Evolutionary conservation across 164 flowering plant genomes (phyloP).

Genomic region (Euptelea pleiosperma): DNA sequence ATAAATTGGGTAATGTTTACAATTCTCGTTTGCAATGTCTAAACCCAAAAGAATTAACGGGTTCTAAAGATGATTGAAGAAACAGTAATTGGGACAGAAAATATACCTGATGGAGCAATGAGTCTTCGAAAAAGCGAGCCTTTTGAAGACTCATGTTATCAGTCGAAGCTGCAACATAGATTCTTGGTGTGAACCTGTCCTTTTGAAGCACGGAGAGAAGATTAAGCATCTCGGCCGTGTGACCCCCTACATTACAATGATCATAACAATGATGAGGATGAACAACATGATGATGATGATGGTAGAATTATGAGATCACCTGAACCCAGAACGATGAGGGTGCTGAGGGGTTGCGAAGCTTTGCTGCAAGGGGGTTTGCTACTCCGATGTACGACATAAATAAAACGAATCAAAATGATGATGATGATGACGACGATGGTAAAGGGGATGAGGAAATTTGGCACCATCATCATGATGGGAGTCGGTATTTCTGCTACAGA

Average conservation of each 20-base stretch:
- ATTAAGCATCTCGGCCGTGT: slow-evolving; percentile 98
- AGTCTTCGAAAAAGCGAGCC: slow-evolving; percentile 65
- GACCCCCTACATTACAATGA: slow-evolving; percentile 61
- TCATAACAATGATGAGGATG: slow-evolving; percentile 1
- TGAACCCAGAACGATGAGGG: slow-evolving; percentile 81
- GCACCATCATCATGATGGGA: not conserved
- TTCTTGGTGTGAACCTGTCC: slow-evolving; percentile 66
- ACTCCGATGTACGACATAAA: slow-evolving; percentile 41
- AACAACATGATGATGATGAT: not conserved
- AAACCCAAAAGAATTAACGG: too few relatives aligned
- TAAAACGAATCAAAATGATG: slow-evolving; percentile 36
- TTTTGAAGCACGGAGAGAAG: slow-evolving; percentile 54
- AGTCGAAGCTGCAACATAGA: slow-evolving; percentile 79
- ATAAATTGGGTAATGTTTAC: too few relatives aligned
- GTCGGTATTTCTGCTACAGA: too few relatives aligned
- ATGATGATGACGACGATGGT: slow-evolving; percentile 9
- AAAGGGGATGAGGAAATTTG: not conserved
- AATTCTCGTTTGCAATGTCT: too few relatives aligned
- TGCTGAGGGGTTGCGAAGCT: slow-evolving; percentile 34
- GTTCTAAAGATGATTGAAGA: not conserved
- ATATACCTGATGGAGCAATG: slow-evolving; percentile 44
- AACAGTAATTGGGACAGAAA: not conserved
- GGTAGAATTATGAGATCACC: slow-evolving; percentile 32
- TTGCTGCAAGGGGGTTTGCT: slow-evolving; percentile 36
- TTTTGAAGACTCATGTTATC: slow-evolving; percentile 94